Percentiles rank a stretch among this genome's conserved stretches.
phyloP scores from a whole-genome alignment of 495 filamentous ascomycete species.

The Penicillium antarcticum region DNA sequence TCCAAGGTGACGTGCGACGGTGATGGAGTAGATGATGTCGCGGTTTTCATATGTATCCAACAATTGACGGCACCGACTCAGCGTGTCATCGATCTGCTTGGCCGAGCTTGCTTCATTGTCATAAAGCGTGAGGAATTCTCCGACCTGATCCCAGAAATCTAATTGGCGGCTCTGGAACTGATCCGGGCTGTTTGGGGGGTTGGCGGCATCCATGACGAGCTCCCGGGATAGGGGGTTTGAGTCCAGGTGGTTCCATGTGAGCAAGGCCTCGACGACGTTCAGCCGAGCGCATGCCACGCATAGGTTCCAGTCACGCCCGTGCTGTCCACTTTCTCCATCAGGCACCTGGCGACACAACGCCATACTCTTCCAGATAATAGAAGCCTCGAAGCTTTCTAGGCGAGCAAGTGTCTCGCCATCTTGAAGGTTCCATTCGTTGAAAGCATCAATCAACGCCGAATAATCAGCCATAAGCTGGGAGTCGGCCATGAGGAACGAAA shows the following conservation, averaged over 20 bases:
- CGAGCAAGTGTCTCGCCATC: conserved; percentile 44
- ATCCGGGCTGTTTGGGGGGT: conserved; percentile 39
- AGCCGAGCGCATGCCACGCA: conserved; percentile 63
- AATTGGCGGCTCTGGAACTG: conserved; percentile 59
- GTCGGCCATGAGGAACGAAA: conserved; percentile 53
- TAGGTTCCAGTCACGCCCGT: conserved; percentile 49
- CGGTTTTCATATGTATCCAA: conserved; percentile 80
- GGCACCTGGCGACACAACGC: conserved; percentile 43
- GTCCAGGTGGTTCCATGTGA: conserved; percentile 64
- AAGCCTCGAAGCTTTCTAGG: conserved; percentile 62
- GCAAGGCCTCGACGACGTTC: conserved; percentile 68
- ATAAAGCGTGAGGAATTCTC: conserved; percentile 64
- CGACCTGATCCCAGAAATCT: conserved; percentile 79
- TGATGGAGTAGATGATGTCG: conserved; percentile 89
- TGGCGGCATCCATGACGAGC: conserved; percentile 39
- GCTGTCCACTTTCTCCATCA: conserved; percentile 34
- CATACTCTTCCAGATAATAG: conserved; percentile 69
- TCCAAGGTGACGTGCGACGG: conserved; percentile 71
- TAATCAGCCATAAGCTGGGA: conserved; percentile 59
- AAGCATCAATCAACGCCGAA: conserved; percentile 54
- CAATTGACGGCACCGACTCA: conserved; percentile 59
- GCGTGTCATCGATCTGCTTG: conserved; percentile 60
- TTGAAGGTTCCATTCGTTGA: conserved; percentile 39
- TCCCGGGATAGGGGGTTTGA: conserved; percentile 52
- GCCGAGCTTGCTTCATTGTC: conserved; percentile 58